These are phyloP conservation scores for Cupressus sempervirens DNA, from an alignment of 75 land plant genomes.

Conservation along the genomic window DNA sequence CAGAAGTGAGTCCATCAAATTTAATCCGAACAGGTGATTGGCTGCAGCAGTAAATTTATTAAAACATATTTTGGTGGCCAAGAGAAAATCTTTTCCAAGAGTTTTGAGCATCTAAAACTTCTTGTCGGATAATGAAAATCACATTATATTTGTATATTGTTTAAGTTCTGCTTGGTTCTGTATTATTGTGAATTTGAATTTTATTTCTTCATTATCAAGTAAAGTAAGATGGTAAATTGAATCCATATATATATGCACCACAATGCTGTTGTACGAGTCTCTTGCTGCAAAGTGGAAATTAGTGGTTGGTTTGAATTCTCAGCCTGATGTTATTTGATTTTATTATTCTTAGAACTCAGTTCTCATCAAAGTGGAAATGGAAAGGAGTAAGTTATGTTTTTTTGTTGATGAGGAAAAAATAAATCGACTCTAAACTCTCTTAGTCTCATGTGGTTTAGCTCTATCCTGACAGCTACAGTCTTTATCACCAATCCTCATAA, in stretches of 20 bases:
- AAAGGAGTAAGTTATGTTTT: background rate
- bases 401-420: background rate
- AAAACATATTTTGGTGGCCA: background rate
- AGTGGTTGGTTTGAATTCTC: background rate
- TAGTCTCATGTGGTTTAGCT: background rate
- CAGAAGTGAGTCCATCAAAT: slow-evolving; percentile 31
- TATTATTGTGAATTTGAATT: background rate
- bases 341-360: background rate
- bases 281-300: background rate
- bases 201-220: background rate
- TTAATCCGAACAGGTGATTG: slow-evolving; percentile 38
- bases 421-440: background rate
- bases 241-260: background rate
- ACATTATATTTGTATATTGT: background rate
- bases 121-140: background rate
- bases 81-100: background rate
- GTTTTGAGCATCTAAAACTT: background rate
- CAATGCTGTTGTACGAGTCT: background rate
- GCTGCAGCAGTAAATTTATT: slow-evolving; percentile 16
- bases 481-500: background rate
- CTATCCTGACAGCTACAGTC: background rate
- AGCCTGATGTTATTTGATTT: background rate
- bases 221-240: background rate
- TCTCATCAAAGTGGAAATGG: background rate
- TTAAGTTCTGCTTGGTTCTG: background rate